Conservation (phyloP, 495 filamentous ascomycete genomes). For the Barbatosphaeria neglecta region DNA sequence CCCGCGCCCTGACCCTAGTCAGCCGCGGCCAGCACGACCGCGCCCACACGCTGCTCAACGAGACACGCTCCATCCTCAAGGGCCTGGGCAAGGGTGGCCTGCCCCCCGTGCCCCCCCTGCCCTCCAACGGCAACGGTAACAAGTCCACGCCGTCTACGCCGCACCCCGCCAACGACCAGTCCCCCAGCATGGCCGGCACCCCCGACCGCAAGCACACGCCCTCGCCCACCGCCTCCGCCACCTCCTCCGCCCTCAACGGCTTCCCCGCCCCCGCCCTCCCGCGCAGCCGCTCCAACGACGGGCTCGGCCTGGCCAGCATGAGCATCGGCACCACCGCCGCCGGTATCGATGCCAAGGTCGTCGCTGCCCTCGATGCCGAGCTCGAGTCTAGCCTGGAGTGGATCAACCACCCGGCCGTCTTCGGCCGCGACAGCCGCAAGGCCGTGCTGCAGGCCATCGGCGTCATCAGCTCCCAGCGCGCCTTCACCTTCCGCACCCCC, state of each 20-base stretch:
- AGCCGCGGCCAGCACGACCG: conserved; percentile 87
- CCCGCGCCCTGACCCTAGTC: conserved; percentile 80
- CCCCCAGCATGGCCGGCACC: conserved; percentile 29
- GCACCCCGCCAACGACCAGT: conserved; percentile 31
- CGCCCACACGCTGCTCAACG: conserved; percentile 78
- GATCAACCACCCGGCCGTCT: conserved; percentile 96
- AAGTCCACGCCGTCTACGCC: conserved; percentile 38
- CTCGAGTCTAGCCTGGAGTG: conserved; percentile 92
- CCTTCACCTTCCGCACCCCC: conserved; percentile 83
- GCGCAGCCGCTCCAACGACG: conserved; percentile 31
- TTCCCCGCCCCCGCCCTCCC: conserved; percentile 15
- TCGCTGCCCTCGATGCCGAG: conserved; percentile 81
- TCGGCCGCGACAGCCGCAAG: conserved; percentile 89
- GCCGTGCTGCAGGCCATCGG: conserved; percentile 94
- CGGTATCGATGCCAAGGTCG: conserved; percentile 65
- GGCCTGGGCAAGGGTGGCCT: conserved; percentile 91
- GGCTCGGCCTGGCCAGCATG: conserved; percentile 41
- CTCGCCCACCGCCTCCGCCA: conserved; percentile 38
- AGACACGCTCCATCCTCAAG: conserved; percentile 91
- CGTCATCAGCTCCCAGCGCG: conserved; percentile 87
- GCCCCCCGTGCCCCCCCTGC: conserved; percentile 57
- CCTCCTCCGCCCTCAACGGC: conserved; percentile 18
- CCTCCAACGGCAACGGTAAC: too few species aligned
- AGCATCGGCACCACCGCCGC: conserved; percentile 52
- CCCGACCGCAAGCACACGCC: conserved; percentile 37